Evolutionary conservation across 2,329 filamentous ascomycete species (phyloP), one percentile per base, ranked within the genome.

Genomic region (Colletotrichum navitas): DNA sequence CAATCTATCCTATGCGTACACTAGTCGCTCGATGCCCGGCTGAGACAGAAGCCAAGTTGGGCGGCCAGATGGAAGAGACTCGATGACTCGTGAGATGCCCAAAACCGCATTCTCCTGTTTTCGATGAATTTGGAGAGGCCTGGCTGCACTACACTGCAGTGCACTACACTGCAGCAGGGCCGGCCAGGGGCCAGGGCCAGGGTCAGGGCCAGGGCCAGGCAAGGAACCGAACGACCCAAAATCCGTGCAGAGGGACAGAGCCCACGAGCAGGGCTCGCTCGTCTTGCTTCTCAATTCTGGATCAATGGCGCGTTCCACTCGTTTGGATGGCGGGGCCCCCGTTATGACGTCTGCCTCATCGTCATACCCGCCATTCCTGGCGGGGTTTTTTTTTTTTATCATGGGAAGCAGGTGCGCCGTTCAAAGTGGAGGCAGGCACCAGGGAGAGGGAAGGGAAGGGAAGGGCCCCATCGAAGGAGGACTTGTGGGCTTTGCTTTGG

Each of bases 301-400:
- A 34, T 61, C 58, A 21, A 47, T 45, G 68, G 34, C 12, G 39
- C 41, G 56, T 63, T 51, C 65, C 68, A 68, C 47, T 71, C 52
- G 54, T 54, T 68, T 63, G 68, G 64, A 63, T 68, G 59, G 68
- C 56, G 68, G 65, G 65, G 24, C 65, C 65, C 64, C 68, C 59
- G 39, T 60, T 41, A 71, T 71, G 68, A 71, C 68, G 68, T 71
- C 59, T 54, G 45, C 11, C 29, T 10, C 39, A 47, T 71, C 68
- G 64, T 71, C 68, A 71, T 71, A 52, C 32, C 65, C 68, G 65
- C 59, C 29, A 24, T 36, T 6, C 34, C n/a, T 43, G n/a, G 45
- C 65, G 63, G 54, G 68, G 65, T 59, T 71, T 6, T 5, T n/a
- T n/a, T 59, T 71, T 6, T 29, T 29, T 29, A 29, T 34, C 34